A percentile compares a stretch with the other conserved stretches of the same genome.
phyloP scores from a whole-genome alignment of 139 green algal species.

The Chlorella vulgaris region DNA sequence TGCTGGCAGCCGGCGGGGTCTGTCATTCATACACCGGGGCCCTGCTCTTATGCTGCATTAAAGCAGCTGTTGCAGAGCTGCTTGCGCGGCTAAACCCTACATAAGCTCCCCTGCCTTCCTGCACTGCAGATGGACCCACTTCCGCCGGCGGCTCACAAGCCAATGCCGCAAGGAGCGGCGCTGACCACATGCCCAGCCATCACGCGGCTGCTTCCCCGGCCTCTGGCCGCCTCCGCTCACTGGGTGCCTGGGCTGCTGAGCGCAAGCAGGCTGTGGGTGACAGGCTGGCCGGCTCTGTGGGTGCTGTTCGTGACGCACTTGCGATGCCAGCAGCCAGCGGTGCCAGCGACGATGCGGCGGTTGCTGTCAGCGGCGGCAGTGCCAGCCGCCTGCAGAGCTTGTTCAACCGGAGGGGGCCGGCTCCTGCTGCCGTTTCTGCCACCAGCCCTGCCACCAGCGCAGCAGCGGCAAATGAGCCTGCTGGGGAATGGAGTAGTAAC shows the following conservation, averaged over 20 bases:
- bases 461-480: background rate
- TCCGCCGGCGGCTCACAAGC: too few relatives aligned
- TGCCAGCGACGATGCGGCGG: background rate
- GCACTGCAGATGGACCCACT: too few relatives aligned
- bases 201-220: background rate
- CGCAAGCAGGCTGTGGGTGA: constrained; percentile 9
- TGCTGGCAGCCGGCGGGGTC: too few relatives aligned
- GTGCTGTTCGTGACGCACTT: constrained; percentile 4
- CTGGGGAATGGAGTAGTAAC: background rate
- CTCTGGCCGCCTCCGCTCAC: constrained; percentile 3
- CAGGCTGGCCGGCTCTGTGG: constrained; percentile 17
- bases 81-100: too few relatives aligned
- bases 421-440: background rate
- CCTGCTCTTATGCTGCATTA: too few relatives aligned
- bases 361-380: background rate
- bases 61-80: background rate
- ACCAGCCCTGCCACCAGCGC: background rate
- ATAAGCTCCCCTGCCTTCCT: too few relatives aligned
- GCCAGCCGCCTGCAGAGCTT: constrained; percentile 16
- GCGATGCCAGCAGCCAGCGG: background rate
- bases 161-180: too few relatives aligned
- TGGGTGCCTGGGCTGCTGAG: constrained; percentile 27
- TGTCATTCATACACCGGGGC: too few relatives aligned
- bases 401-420: constrained; percentile 9
- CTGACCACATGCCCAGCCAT: background rate